Conservation (phyloP, 2,329 filamentous ascomycete species). For the Colletotrichum neosansevieriae region DNA sequence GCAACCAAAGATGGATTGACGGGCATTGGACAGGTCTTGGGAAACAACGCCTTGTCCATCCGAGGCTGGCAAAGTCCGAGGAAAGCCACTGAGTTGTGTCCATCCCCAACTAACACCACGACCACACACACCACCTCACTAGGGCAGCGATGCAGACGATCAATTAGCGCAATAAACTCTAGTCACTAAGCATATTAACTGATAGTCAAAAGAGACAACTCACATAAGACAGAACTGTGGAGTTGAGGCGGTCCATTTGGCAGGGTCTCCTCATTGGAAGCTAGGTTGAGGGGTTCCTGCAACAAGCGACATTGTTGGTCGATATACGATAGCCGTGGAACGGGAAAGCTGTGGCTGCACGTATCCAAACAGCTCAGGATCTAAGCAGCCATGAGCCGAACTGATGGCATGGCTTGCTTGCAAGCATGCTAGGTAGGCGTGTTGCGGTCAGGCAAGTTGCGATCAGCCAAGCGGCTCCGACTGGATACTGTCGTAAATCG, state of each 20-base stretch:
- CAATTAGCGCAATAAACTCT: slow-evolving; percentile 9
- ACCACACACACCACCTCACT: slow-evolving; percentile 18
- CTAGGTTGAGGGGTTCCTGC: slow-evolving; percentile 5
- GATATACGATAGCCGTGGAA: slow-evolving; percentile 38
- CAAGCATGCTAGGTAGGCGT: slow-evolving; percentile 26
- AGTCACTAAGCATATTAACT: not conserved
- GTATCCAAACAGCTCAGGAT: slow-evolving; percentile 28
- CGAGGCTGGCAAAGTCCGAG: not conserved
- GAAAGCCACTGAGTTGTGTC: not conserved
- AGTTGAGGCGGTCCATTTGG: not conserved
- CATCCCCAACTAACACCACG: slow-evolving; percentile 15
- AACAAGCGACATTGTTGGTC: slow-evolving; percentile 36
- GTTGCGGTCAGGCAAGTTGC: slow-evolving; percentile 26
- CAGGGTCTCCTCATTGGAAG: slow-evolving; percentile 8
- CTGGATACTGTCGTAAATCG: slow-evolving; percentile 50
- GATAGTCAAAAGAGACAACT: slow-evolving; percentile 26
- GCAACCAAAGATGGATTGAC: slow-evolving; percentile 15
- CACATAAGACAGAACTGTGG: slow-evolving; percentile 32
- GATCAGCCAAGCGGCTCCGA: slow-evolving; percentile 15
- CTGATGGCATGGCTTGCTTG: slow-evolving; percentile 23
- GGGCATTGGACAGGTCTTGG: slow-evolving; percentile 4
- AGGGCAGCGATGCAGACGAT: slow-evolving; percentile 1
- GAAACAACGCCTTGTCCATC: not conserved
- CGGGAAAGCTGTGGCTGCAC: slow-evolving; percentile 34
- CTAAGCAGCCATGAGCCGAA: slow-evolving; percentile 25